phyloP scores from a whole-genome alignment of 208 protist genomes.

The Leptomonas pyrrhocoris region DNA sequence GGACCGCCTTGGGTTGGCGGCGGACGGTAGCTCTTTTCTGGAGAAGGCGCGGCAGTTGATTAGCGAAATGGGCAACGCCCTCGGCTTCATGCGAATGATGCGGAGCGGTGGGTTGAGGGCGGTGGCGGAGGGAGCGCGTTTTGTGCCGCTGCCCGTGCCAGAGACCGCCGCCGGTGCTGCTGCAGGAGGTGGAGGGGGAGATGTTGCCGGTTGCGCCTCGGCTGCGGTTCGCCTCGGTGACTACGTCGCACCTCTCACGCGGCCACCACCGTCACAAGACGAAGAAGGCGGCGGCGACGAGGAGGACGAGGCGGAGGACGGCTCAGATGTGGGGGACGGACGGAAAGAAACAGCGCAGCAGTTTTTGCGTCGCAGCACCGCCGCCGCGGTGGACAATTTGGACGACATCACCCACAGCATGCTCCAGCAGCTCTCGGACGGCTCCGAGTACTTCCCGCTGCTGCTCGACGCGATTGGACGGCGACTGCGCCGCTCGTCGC shows the following conservation, averaged over 20 bases:
- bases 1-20: slow-evolving; percentile 83
- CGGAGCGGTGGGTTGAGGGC: slow-evolving; percentile 89
- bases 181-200: too few species aligned
- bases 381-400: slow-evolving; percentile 70
- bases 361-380: slow-evolving; percentile 35
- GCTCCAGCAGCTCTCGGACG: slow-evolving; percentile 88
- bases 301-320: neutral
- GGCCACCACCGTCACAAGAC: neutral
- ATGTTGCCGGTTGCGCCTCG: slow-evolving; percentile 7
- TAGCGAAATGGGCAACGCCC: slow-evolving; percentile 97
- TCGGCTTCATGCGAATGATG: slow-evolving; percentile 98
- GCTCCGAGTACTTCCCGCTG: slow-evolving; percentile 96
- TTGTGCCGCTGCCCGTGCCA: slow-evolving; percentile 76
- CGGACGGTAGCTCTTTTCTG: slow-evolving; percentile 88
- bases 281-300: neutral
- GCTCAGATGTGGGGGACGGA: slow-evolving; percentile 1
- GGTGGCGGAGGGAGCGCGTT: slow-evolving; percentile 89
- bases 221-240: neutral
- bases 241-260: neutral
- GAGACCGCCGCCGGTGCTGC: neutral
- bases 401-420: slow-evolving; percentile 84
- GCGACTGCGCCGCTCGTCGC: slow-evolving; percentile 41
- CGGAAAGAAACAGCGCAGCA: slow-evolving; percentile 14
- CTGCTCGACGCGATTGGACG: slow-evolving; percentile 92
- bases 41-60: slow-evolving; percentile 95